Evolutionary conservation across 2,329 filamentous ascomycete genomes (phyloP).

Genomic region (Orbilia javanica): DNA sequence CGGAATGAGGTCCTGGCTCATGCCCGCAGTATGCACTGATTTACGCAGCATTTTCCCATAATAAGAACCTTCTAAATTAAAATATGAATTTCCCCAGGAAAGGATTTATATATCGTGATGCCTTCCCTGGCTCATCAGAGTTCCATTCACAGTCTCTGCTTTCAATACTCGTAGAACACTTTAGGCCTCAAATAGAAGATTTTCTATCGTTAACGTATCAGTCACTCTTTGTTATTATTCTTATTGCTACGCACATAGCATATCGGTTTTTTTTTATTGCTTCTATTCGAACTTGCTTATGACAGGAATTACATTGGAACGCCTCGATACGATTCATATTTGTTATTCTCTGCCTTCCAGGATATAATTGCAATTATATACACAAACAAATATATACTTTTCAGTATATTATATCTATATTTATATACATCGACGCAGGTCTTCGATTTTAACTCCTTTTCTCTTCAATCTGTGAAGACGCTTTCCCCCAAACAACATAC

Average conservation of each 20-base stretch:
- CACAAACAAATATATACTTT: no score
- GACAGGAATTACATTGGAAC: slow-evolving; percentile 41
- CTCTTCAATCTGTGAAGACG: background rate
- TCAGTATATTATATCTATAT: background rate
- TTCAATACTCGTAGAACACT: slow-evolving; percentile 37
- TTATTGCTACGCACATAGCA: slow-evolving; percentile 35
- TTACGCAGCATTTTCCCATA: slow-evolving; percentile 56
- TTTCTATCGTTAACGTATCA: slow-evolving; percentile 58
- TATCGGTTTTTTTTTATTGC: slow-evolving; percentile 9
- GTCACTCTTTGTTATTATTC: slow-evolving; percentile 45
- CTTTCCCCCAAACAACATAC: background rate
- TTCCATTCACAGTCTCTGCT: slow-evolving; percentile 46
- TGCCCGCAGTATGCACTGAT: slow-evolving; percentile 51
- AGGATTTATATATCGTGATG: slow-evolving; percentile 58
- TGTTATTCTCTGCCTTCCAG: background rate
- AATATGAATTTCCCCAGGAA: slow-evolving; percentile 54
- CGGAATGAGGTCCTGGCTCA: slow-evolving; percentile 59
- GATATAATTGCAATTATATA: no score
- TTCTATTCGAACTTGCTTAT: slow-evolving; percentile 10
- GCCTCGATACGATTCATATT: slow-evolving; percentile 36
- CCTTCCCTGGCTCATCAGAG: slow-evolving; percentile 41
- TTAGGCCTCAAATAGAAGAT: slow-evolving; percentile 49
- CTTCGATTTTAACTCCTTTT: slow-evolving; percentile 34
- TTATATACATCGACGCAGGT: slow-evolving; percentile 52
- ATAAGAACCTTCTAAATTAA: slow-evolving; percentile 59